Evolutionary conservation across 2,329 filamentous ascomycete genomes (phyloP).

Genomic region (Gnomoniopsis smithogilvyi): DNA sequence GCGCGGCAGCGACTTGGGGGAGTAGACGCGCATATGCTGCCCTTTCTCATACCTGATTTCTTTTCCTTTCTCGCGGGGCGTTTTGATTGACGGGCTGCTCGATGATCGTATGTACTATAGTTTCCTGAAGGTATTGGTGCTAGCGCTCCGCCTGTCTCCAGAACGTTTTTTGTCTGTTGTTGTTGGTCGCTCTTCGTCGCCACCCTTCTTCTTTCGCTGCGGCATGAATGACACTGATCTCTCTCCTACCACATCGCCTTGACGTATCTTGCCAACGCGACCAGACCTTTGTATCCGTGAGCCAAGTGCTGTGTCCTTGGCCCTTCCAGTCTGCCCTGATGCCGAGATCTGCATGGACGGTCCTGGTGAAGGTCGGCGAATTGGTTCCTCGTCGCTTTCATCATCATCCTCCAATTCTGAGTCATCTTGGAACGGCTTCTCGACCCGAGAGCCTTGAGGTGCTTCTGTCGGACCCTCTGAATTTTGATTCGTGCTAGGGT

Average conservation of each 20-base stretch:
- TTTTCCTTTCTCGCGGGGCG: neutral
- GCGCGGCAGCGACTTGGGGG: neutral
- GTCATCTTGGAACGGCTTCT: slow-evolving; percentile 34
- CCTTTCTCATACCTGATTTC: neutral
- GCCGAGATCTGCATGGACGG: slow-evolving; percentile 68
- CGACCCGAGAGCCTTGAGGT: slow-evolving; percentile 30
- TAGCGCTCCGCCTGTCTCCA: slow-evolving; percentile 64
- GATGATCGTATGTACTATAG: slow-evolving; percentile 41
- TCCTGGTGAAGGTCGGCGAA: slow-evolving; percentile 31
- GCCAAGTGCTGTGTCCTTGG: slow-evolving; percentile 55
- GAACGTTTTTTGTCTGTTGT: slow-evolving; percentile 32
- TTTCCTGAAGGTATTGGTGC: slow-evolving; percentile 69
- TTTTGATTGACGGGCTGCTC: neutral
- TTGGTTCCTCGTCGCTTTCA: slow-evolving; percentile 30
- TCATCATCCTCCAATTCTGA: slow-evolving; percentile 37
- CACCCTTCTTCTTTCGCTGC: slow-evolving; percentile 48
- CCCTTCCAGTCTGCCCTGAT: slow-evolving; percentile 56
- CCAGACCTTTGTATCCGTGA: slow-evolving; percentile 50
- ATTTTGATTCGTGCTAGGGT: slow-evolving; percentile 68
- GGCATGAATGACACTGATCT: slow-evolving; percentile 73
- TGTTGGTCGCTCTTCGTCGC: slow-evolving; percentile 32
- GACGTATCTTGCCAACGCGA: slow-evolving; percentile 41
- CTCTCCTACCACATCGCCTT: slow-evolving; percentile 55
- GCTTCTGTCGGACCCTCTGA: slow-evolving; percentile 32
- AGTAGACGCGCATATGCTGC: neutral